phyloP scores from a whole-genome alignment of 768 basidiomycete species.

The Collybia mongolica region DNA sequence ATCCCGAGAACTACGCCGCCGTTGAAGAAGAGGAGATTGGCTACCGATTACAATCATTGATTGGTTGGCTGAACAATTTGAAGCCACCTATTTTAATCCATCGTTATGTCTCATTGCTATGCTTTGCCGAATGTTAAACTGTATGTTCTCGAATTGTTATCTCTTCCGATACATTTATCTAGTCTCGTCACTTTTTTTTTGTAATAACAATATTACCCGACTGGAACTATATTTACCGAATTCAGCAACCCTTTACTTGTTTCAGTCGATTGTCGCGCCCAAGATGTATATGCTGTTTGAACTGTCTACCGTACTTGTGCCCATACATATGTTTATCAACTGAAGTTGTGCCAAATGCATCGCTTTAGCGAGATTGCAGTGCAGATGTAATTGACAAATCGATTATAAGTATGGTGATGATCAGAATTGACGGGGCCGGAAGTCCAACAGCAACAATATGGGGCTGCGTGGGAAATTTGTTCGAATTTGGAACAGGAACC shows the following conservation, averaged over 20 bases:
- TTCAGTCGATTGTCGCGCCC: too few relatives aligned
- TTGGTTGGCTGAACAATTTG: constrained; percentile 1
- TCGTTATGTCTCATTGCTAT: constrained; percentile 10
- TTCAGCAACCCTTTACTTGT: too few relatives aligned
- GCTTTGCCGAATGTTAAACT: not conserved
- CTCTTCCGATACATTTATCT: constrained; percentile 2
- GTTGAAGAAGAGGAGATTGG: constrained; percentile 49
- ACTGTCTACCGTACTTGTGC: constrained; percentile 3
- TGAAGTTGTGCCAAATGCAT: not conserved
- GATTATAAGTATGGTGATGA: too few relatives aligned
- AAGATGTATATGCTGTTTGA: not conserved
- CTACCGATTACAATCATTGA: constrained; percentile 24
- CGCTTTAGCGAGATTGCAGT: too few relatives aligned
- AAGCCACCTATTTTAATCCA: constrained; percentile 13
- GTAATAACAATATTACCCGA: not conserved
- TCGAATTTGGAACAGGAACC: constrained; percentile 19
- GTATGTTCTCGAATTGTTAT: constrained; percentile 3
- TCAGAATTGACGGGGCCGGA: constrained; percentile 4
- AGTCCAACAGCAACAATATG: constrained; percentile 12
- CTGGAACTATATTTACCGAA: not conserved
- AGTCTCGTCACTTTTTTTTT: not conserved
- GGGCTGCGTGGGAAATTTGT: constrained; percentile 22
- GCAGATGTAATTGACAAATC: too few relatives aligned
- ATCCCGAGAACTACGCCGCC: constrained; percentile 35
- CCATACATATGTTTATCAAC: not conserved